Evolutionary conservation across 2,329 filamentous ascomycete genomes (phyloP).

Genomic region (Westerdykella aurantiaca): DNA sequence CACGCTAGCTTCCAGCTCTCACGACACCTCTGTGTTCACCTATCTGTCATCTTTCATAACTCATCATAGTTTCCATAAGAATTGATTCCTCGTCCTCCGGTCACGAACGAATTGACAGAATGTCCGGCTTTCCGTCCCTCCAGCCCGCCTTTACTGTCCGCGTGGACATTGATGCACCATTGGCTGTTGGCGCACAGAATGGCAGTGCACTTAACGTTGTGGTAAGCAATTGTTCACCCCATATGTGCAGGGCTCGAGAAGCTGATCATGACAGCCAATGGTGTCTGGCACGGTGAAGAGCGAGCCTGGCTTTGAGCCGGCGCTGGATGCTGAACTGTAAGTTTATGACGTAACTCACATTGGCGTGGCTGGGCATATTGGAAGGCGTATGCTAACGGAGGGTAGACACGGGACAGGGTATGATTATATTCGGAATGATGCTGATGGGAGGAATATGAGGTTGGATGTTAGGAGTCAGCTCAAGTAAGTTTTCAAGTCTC

Average conservation of each 20-base stretch:
- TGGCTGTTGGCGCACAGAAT: slow-evolving; percentile 20
- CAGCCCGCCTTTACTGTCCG: slow-evolving; percentile 29
- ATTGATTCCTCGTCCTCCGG: too few relatives aligned
- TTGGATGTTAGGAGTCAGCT: slow-evolving; percentile 25
- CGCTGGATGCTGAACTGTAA: slow-evolving; percentile 22
- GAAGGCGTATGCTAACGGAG: neutral
- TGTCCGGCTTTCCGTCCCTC: slow-evolving; percentile 25
- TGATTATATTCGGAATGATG: slow-evolving; percentile 31
- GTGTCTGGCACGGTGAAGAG: slow-evolving; percentile 26
- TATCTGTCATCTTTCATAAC: too few relatives aligned
- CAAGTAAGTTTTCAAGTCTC: slow-evolving; percentile 11
- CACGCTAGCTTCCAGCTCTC: too few relatives aligned
- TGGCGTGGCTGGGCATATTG: too few relatives aligned
- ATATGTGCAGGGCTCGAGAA: neutral
- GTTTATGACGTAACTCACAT: neutral
- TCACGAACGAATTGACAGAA: neutral
- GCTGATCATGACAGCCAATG: slow-evolving; percentile 14
- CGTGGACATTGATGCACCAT: slow-evolving; percentile 23
- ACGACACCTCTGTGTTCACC: too few relatives aligned
- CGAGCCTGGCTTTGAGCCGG: slow-evolving; percentile 24
- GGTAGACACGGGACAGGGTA: slow-evolving; percentile 26
- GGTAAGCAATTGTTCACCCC: slow-evolving; percentile 5
- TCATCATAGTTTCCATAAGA: too few relatives aligned
- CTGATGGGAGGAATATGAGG: slow-evolving; percentile 20
- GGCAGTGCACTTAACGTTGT: slow-evolving; percentile 22